Conservation (phyloP, 1,284 basidiomycete genomes). For the Paramarasmius palmivorus region DNA sequence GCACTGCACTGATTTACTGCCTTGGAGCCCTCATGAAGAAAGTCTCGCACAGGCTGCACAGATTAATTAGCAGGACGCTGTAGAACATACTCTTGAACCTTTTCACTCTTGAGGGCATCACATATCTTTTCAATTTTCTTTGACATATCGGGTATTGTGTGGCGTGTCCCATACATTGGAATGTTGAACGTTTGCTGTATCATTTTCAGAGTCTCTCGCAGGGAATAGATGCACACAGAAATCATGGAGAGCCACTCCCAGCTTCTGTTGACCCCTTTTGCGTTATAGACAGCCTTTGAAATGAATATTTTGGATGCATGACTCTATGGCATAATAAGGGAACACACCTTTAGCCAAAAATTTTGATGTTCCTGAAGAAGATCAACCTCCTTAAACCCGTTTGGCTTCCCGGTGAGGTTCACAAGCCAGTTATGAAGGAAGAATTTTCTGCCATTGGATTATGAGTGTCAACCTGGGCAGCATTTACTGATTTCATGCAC, state of each 20-base stretch:
- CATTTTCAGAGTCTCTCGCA: slow-evolving; percentile 17
- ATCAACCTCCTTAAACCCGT: slow-evolving; percentile 13
- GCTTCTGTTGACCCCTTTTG: slow-evolving; percentile 18
- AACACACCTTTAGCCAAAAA: slow-evolving; percentile 19
- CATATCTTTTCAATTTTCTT: slow-evolving; percentile 9
- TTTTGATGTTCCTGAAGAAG: slow-evolving; percentile 21
- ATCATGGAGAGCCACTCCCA: slow-evolving; percentile 25
- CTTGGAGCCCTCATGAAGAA: slow-evolving; percentile 13
- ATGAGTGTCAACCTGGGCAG: too few species aligned
- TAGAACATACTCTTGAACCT: slow-evolving; percentile 11
- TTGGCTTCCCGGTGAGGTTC: neutral
- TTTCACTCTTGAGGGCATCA: slow-evolving; percentile 9
- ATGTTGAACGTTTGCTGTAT: slow-evolving; percentile 18
- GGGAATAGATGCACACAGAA: slow-evolving; percentile 20
- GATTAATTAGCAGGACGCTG: slow-evolving; percentile 5
- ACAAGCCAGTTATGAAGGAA: slow-evolving; percentile 7
- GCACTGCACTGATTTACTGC: slow-evolving; percentile 12
- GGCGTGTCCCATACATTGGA: slow-evolving; percentile 11
- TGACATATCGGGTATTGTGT: slow-evolving; percentile 17
- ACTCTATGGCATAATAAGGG: too few species aligned
- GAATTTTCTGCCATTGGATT: slow-evolving; percentile 5
- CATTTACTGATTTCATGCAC: neutral
- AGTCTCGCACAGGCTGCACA: slow-evolving; percentile 12
- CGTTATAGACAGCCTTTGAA: slow-evolving; percentile 22
- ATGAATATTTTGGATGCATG: too few species aligned